Conservation (phyloP, 257 asterid genomes). For the Primulina tabacum region DNA sequence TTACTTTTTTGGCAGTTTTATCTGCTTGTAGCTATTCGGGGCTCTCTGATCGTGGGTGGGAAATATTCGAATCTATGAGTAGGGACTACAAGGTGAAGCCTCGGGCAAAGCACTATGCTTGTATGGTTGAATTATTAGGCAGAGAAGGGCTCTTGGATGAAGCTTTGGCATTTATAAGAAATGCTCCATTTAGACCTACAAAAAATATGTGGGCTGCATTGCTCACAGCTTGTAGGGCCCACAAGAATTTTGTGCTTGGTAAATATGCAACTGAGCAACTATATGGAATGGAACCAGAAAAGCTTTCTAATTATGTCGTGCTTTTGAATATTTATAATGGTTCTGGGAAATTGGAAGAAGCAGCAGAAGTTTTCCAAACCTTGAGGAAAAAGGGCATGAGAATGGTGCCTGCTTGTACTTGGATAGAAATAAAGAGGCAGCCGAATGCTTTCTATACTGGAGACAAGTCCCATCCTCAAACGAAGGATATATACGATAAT, state of each 20-base stretch:
- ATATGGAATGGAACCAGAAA: slow-evolving; percentile 80
- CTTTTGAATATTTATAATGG: slow-evolving; percentile 66
- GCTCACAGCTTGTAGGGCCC: slow-evolving; percentile 85
- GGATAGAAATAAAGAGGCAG: slow-evolving; percentile 74
- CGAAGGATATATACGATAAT: slow-evolving; percentile 48
- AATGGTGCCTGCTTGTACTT: slow-evolving; percentile 71
- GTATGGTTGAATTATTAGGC: slow-evolving; percentile 82
- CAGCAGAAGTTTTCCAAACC: slow-evolving; percentile 63
- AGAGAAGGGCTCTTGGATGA: slow-evolving; percentile 77
- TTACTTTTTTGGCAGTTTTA: slow-evolving; percentile 77
- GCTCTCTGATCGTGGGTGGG: slow-evolving; percentile 65
- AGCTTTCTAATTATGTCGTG: slow-evolving; percentile 69
- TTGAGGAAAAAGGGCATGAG: slow-evolving; percentile 65
- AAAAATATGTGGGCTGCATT: slow-evolving; percentile 89
- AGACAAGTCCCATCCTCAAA: slow-evolving; percentile 54
- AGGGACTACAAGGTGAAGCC: slow-evolving; percentile 68
- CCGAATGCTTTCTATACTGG: slow-evolving; percentile 60
- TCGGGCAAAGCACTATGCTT: slow-evolving; percentile 78
- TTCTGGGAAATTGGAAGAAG: slow-evolving; percentile 61
- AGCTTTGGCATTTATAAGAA: slow-evolving; percentile 65
- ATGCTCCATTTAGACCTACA: slow-evolving; percentile 64
- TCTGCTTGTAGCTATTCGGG: slow-evolving; percentile 81
- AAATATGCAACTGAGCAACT: slow-evolving; percentile 85
- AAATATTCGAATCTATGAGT: slow-evolving; percentile 69
- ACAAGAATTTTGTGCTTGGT: slow-evolving; percentile 72